Base-by-base conservation (phyloP, 495 filamentous ascomycete genomes). In the Podospora tetraspora region DNA sequence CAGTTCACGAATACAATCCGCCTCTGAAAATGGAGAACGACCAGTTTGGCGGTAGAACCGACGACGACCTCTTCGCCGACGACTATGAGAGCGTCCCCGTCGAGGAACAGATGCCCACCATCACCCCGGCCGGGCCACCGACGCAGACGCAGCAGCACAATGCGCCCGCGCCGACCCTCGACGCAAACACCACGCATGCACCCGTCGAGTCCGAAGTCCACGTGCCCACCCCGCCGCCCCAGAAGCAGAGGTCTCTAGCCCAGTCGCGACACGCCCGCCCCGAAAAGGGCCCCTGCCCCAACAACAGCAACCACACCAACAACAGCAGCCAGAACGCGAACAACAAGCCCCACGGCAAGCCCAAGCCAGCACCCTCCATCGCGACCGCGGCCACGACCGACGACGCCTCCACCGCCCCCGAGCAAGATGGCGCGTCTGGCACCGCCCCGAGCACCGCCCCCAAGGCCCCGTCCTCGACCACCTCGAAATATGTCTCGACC, bases 11-110 rank as follows among this genome's bases (percentile, higher is more conserved):
- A 56, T 27, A 16, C 30, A 19, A 27, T 27, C 5, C 19, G 52
- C 30, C 0, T 3, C 34, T 57, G 19, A 43, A 30, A 21, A 73
- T 73, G 71, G 71, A 71, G 1, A 62, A 80, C 25, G 82, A 84
- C 61, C 82, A 84, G 68, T 84, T 84, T 43, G 79, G 79, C 66
- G 82, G 82, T 30, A 73, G 82, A 16, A 84, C 82, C 52, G 82
- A 84, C 69, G 82, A 84, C 64, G 82, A 84, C 66, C 76, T 84
- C 68, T 84, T 84, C 61, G 76, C 80, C 8, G 82, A 84, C 63
- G 82, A 84, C 60, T 83, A 83, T 62, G 82, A 84, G 70, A 80
- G 79, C 19, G 74, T 83, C 24, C 68, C 68, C 0, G 30, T 60
- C 43, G 70, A 71, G 23, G 65, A 76, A 12, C 67, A 73, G 62